Conservation (phyloP, 2,329 filamentous ascomycete species). For the Fusarium sp. region DNA sequence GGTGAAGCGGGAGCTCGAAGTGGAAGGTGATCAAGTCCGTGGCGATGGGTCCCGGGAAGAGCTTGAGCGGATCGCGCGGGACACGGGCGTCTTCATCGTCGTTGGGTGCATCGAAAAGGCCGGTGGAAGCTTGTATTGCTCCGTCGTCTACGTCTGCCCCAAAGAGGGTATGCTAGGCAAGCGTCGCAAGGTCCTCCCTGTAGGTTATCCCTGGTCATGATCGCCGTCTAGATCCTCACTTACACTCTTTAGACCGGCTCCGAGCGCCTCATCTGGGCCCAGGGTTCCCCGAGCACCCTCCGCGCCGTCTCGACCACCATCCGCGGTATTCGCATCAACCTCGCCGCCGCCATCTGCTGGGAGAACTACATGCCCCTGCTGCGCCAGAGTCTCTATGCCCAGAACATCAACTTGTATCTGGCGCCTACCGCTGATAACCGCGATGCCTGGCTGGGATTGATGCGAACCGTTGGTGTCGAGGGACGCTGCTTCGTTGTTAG, state of each 20-base stretch:
- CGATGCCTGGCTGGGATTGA: conserved; percentile 86
- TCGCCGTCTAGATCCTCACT: conserved; percentile 2
- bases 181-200: conserved; percentile 92
- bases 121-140: conserved; percentile 88
- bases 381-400: conserved; percentile 85
- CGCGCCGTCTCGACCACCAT: conserved; percentile 85
- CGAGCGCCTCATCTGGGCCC: conserved; percentile 90
- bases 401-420: conserved; percentile 93
- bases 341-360: conserved; percentile 94
- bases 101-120: conserved; percentile 85
- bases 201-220: conserved; percentile 57
- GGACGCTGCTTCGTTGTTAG: conserved; percentile 89
- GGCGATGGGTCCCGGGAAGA: conserved; percentile 80
- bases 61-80: conserved; percentile 81
- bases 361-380: conserved; percentile 97
- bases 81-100: conserved; percentile 87
- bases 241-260: conserved; percentile 72
- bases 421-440: conserved; percentile 90
- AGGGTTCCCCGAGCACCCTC: conserved; percentile 85
- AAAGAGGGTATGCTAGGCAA: conserved; percentile 82
- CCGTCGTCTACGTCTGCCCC: conserved; percentile 87
- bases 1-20: conserved; percentile 72
- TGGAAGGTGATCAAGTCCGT: conserved; percentile 53
- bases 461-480: conserved; percentile 86
- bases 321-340: conserved; percentile 82